Base-by-base conservation (phyloP, 345 rosid genomes). In the Gossypium stocksii region DNA sequence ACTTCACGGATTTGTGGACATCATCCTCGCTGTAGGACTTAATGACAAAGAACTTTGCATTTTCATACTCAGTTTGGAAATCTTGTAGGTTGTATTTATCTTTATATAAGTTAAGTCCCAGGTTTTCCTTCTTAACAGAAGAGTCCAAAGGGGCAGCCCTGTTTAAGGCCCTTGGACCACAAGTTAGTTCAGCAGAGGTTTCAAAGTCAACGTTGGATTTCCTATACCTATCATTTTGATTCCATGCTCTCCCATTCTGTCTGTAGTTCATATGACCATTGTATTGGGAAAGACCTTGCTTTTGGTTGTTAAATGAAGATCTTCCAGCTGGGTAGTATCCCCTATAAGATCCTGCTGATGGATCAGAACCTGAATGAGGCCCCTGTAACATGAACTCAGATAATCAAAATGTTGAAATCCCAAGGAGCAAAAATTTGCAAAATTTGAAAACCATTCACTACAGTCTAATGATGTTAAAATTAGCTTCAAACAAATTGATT, bases 1-100 rank as follows among this genome's bases (percentile, higher is more conserved):
- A 91, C 78, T 91, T 91, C 72, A 91, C 80, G 73, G 88, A 87
- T 81, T 91, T 89, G 75, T 89, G 97, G 61, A 91, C 81, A 79
- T 91, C 92, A 77, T 89, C 97, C 79, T 91, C 97, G 62, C 83
- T 91, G 81, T 88, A 91, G 8, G 94, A 91, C 80, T 91, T 91
- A 77, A 91, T 89, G 23, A 91, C 88, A 74, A 80, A 91, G 74
- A 88, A 89, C 56, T 80, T 89, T 9, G 90, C 97, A 53, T 85
- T 82, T 56, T 81, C 78, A 67, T 87, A 84, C 66, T 79, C 84
- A 1, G 76, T 83, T 77, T 86, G 78, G 72, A 89, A 89, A 84
- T 89, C 91, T 3, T 84, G 86, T 63, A 71, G 77, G 84, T 89
- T 89, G 71, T 78, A 86, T 74, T 83, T 79, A 77, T 85, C 97